Evolutionary conservation across 805 yeast genomes (phyloP).

Genomic region (Candida endomychidarum): DNA sequence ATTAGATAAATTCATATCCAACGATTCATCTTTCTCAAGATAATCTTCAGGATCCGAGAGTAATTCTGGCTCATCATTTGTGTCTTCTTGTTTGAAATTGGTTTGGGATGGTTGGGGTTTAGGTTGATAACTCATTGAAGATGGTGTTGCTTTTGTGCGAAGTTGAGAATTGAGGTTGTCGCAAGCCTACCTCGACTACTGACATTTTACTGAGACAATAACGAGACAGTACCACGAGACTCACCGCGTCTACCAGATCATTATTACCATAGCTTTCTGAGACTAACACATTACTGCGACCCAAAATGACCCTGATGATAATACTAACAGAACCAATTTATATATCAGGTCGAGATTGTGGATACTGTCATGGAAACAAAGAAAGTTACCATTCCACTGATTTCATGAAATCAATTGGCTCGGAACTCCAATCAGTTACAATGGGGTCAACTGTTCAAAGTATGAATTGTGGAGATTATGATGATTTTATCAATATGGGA

Average conservation of each 20-base stretch:
- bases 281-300: too few relatives aligned
- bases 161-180: too few relatives aligned
- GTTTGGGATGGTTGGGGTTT: too few relatives aligned
- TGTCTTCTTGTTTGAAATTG: conserved; percentile 3
- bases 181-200: too few relatives aligned
- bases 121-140: conserved; percentile 4
- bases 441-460: conserved; percentile 42
- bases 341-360: conserved; percentile 53
- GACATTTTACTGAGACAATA: too few relatives aligned
- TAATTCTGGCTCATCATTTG: conserved; percentile 30
- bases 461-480: conserved; percentile 58
- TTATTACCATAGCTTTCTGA: too few relatives aligned
- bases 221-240: too few relatives aligned
- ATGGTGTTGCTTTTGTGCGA: too few relatives aligned
- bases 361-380: conserved; percentile 64
- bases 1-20: conserved; percentile 69
- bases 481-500: conserved; percentile 65
- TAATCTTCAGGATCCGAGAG: conserved; percentile 46
- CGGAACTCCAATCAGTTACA: conserved; percentile 22
- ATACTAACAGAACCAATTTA: conserved; percentile 47
- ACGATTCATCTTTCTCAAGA: conserved; percentile 59
- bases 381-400: conserved; percentile 38
- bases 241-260: too few relatives aligned
- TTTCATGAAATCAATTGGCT: conserved; percentile 18
- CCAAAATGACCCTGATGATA: too few relatives aligned